Evolutionary conservation across 1,284 basidiomycete species (phyloP), one percentile per base, ranked within the genome.

Genomic region (Cutaneotrichosporon sp.): DNA sequence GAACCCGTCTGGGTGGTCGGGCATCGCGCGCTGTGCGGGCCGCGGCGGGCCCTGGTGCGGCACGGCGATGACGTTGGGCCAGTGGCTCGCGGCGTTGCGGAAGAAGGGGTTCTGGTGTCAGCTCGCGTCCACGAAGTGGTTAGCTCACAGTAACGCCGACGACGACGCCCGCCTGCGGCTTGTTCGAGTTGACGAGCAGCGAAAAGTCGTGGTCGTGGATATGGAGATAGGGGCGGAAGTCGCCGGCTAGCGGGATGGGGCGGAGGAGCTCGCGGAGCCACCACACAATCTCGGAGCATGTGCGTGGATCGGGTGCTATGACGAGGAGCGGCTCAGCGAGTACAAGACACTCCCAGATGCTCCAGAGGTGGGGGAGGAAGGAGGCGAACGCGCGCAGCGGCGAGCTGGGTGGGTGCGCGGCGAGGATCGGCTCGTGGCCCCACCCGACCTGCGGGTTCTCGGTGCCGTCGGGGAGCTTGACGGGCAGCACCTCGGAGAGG

Each of bases 191-290:
- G 33, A 95, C 87, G 4, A 97, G 77, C 0, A 84, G 72, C 0
- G 84, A 74, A 69, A 92, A 89, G 69, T 97, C 94, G 43, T 85
- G 86, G 71, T 98, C 95, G 75, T 97, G 95, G 64, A 98, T 94
- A 18, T 94, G 97, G 69, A 98, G 91, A 77, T 95, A 98, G 0
- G 95, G 95, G 9, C 95, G 84, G 70, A 92, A 87, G 74, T 98
- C 95, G 3, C 87, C 87, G 0, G 89, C 87, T 20, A 91, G 83
- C 0, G 92, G 92, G 29, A 97, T 87, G 89, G 95, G 95, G 31
- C 91, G 85, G 11, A 97, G 77, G 2, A 98, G 81, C 74, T 97
- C 93, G 29, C 91, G 84, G 46, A 98, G 79, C 92, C 93, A 92
- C 91, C 92, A 90, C 20, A 95, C 82, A 38, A 90, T 87, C 72